A percentile compares a stretch with the other conserved stretches of the same genome.
phyloP scores from a whole-genome alignment of 108 stramenopile genomes.

The Nitzschia putrida region DNA sequence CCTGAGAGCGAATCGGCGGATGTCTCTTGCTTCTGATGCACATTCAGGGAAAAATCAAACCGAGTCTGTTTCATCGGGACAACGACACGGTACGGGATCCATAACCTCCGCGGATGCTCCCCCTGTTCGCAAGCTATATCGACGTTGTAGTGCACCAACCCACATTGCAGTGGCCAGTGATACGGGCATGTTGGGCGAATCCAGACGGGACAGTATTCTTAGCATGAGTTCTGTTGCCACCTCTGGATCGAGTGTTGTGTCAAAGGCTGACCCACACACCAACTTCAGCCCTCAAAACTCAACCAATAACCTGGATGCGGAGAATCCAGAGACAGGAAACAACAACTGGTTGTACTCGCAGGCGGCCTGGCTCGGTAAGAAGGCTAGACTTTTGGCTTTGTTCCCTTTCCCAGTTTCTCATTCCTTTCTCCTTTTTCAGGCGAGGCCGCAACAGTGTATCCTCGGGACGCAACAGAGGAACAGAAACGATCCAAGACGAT shows the following conservation, averaged over 20 bases:
- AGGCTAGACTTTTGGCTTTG: background rate
- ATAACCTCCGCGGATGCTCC: background rate
- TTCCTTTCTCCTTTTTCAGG: constrained; percentile 19
- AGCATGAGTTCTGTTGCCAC: constrained; percentile 1
- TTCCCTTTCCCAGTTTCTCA: background rate
- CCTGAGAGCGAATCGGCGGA: background rate
- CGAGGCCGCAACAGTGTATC: constrained; percentile 66
- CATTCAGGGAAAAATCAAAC: background rate
- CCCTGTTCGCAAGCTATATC: too few species aligned
- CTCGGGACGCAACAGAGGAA: constrained; percentile 45
- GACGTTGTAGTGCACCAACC: too few species aligned
- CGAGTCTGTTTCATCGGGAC: background rate
- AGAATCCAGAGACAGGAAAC: background rate
- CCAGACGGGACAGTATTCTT: constrained; percentile 8
- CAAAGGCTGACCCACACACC: background rate
- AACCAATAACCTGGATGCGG: background rate
- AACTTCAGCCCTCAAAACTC: background rate
- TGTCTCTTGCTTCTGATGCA: constrained; percentile 6
- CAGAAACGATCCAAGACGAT: constrained; percentile 39
- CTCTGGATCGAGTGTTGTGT: background rate
- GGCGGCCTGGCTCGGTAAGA: constrained; percentile 39
- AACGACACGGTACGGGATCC: background rate
- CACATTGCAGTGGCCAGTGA: too few species aligned
- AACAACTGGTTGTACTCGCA: constrained; percentile 44
- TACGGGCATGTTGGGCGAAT: background rate